Percentiles rank a stretch among this genome's conserved stretches.
Conservation (phyloP, 2,329 filamentous ascomycete species). For the Microdochium paspali region DNA sequence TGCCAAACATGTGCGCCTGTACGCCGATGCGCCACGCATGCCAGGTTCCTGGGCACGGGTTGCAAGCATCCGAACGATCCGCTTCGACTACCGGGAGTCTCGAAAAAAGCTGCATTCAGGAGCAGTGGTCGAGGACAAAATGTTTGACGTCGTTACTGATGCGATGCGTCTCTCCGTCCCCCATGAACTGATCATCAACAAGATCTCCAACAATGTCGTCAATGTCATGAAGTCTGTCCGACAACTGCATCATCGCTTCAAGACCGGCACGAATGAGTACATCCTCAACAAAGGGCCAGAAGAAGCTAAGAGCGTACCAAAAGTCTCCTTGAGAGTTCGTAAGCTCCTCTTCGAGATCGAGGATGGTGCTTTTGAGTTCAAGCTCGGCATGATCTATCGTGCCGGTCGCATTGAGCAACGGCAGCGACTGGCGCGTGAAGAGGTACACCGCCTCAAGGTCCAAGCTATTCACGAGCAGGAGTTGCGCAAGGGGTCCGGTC, state of each 20-base stretch:
- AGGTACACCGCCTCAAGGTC: constrained; percentile 79
- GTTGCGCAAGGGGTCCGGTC: constrained; percentile 40
- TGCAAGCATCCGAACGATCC: constrained; percentile 70
- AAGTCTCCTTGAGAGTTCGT: constrained; percentile 71
- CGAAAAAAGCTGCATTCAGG: constrained; percentile 55
- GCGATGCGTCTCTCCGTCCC: constrained; percentile 83
- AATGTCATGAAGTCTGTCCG: constrained; percentile 81
- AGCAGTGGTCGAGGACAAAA: constrained; percentile 60
- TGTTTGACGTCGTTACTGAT: constrained; percentile 76
- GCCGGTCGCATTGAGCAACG: constrained; percentile 81
- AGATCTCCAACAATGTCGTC: constrained; percentile 85
- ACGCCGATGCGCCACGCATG: constrained; percentile 79
- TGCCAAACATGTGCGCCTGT: constrained; percentile 71
- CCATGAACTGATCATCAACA: constrained; percentile 81
- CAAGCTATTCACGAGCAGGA: constrained; percentile 74
- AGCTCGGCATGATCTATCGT: constrained; percentile 87
- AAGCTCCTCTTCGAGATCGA: constrained; percentile 86
- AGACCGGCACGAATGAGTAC: constrained; percentile 79
- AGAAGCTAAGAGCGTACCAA: constrained; percentile 77
- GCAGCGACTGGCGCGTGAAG: constrained; percentile 80
- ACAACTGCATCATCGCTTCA: constrained; percentile 90
- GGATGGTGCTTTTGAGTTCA: constrained; percentile 96
- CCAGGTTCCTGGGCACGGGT: constrained; percentile 78
- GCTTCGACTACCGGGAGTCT: constrained; percentile 71
- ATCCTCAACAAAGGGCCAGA: constrained; percentile 79